Percentiles rank a stretch among this genome's conserved stretches.
Conservation (phyloP, 805 yeast species). For the Saturnispora zaruensis region DNA sequence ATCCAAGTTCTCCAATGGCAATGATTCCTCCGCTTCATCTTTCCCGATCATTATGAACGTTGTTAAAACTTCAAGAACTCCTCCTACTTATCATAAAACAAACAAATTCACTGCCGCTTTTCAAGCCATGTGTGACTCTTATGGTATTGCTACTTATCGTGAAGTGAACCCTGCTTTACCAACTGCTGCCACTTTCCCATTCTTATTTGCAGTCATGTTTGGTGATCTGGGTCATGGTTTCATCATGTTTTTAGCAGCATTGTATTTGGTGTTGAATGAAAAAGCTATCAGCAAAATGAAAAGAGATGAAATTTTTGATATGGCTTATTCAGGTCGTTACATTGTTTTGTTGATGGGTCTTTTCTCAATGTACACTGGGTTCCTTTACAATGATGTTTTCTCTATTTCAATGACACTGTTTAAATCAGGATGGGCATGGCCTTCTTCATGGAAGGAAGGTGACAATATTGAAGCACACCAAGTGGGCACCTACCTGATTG, state of each 20-base stretch:
- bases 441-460: slow-evolving; percentile 59
- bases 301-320: slow-evolving; percentile 90
- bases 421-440: slow-evolving; percentile 92
- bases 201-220: slow-evolving; percentile 98
- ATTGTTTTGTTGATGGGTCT: slow-evolving; percentile 85
- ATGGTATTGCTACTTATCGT: slow-evolving; percentile 86
- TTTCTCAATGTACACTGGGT: slow-evolving; percentile 93
- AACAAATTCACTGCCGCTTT: slow-evolving; percentile 91
- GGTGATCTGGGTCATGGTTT: slow-evolving; percentile 98
- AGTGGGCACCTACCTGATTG: slow-evolving; percentile 68
- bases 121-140: slow-evolving; percentile 90
- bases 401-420: slow-evolving; percentile 86
- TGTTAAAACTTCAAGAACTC: slow-evolving; percentile 71
- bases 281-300: slow-evolving; percentile 55
- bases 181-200: slow-evolving; percentile 91
- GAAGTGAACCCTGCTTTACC: slow-evolving; percentile 96
- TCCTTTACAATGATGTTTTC: slow-evolving; percentile 87
- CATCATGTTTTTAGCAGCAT: slow-evolving; percentile 66
- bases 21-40: slow-evolving; percentile 5
- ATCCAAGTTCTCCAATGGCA: slow-evolving; percentile 16
- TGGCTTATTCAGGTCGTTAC: slow-evolving; percentile 93
- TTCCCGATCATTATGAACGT: slow-evolving; percentile 36
- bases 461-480: slow-evolving; percentile 59
- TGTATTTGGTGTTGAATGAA: slow-evolving; percentile 65
- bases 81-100: slow-evolving; percentile 93